A percentile compares a stretch with the other conserved stretches of the same genome.
These are phyloP conservation scores for Dichotomocladium elegans DNA, from an alignment of 371 early-diverging fungal species.

Conservation along the genomic window DNA sequence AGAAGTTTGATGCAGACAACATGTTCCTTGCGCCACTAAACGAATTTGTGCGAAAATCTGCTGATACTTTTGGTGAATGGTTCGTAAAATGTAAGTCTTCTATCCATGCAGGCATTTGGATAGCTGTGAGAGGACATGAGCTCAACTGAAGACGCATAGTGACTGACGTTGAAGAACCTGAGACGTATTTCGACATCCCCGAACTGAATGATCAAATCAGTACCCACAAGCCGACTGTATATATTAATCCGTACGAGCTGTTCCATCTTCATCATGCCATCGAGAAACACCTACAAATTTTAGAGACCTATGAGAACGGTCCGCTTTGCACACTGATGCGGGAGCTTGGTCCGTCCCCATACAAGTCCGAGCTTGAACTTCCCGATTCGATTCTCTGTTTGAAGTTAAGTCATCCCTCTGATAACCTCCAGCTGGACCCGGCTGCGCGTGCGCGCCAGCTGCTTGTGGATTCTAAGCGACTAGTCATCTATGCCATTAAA, in stretches of 20 bases:
- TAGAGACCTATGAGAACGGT: constrained; percentile 63
- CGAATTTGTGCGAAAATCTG: constrained; percentile 73
- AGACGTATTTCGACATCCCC: constrained; percentile 88
- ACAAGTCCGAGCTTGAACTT: constrained; percentile 44
- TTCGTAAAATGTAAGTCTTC: constrained; percentile 65
- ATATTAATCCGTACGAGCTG: constrained; percentile 86
- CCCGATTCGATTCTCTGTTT: constrained; percentile 68
- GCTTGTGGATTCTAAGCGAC: constrained; percentile 87
- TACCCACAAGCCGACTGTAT: constrained; percentile 83
- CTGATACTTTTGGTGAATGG: constrained; percentile 74
- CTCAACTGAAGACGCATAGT: constrained; percentile 31
- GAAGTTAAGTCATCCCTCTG: constrained; percentile 65
- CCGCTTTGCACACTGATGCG: constrained; percentile 74
- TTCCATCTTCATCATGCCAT: constrained; percentile 84
- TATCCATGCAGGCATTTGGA: no score
- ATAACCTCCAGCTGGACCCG: constrained; percentile 59
- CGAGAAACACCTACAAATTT: constrained; percentile 65
- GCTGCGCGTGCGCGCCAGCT: constrained; percentile 66
- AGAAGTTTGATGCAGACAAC: constrained; percentile 64
- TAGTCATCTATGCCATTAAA: constrained; percentile 75
- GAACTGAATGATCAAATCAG: constrained; percentile 82
- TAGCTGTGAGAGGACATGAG: not conserved
- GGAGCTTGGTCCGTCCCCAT: constrained; percentile 81
- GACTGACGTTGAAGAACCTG: constrained; percentile 79
- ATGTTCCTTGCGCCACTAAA: constrained; percentile 76